Percentiles rank a stretch among this genome's conserved stretches.
Evolutionary conservation across 768 basidiomycete species (phyloP).

Genomic region (Agaricus sinodeliciosus): DNA sequence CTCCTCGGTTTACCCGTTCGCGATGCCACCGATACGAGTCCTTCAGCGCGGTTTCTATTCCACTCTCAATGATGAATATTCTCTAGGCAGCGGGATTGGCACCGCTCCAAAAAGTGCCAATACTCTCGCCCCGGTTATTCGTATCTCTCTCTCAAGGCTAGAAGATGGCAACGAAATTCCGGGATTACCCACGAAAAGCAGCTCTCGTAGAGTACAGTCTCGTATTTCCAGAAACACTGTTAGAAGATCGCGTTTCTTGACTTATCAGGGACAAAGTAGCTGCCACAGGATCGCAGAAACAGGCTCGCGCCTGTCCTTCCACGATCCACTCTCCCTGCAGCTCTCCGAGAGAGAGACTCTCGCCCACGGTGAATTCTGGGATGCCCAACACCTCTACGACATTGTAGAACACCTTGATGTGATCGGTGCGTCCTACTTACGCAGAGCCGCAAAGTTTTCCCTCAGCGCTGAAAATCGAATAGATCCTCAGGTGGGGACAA

Average conservation of each 20-base stretch:
- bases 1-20: not conserved
- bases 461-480: conserved; percentile 7
- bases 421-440: conserved; percentile 43
- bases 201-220: conserved; percentile 6
- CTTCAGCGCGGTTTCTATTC: conserved; percentile 2
- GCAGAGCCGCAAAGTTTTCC: not conserved
- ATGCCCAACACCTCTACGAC: conserved; percentile 61
- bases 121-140: not conserved
- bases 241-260: not conserved
- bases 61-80: conserved; percentile 1
- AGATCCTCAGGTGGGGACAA: conserved; percentile 72
- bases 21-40: conserved; percentile 12
- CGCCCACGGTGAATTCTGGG: not conserved
- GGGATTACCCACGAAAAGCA: conserved; percentile 1
- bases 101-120: too few species aligned
- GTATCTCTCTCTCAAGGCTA: not conserved
- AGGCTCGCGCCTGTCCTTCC: not conserved
- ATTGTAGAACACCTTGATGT: conserved; percentile 81
- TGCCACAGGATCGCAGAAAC: not conserved
- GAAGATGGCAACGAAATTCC: not conserved
- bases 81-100: not conserved
- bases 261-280: not conserved
- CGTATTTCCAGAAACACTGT: conserved; percentile 7
- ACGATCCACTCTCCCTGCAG: not conserved
- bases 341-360: not conserved